A percentile compares a stretch with the other conserved stretches of the same genome.
phyloP scores from a whole-genome alignment of 2,329 filamentous ascomycete species.

The Lachnellula arida region DNA sequence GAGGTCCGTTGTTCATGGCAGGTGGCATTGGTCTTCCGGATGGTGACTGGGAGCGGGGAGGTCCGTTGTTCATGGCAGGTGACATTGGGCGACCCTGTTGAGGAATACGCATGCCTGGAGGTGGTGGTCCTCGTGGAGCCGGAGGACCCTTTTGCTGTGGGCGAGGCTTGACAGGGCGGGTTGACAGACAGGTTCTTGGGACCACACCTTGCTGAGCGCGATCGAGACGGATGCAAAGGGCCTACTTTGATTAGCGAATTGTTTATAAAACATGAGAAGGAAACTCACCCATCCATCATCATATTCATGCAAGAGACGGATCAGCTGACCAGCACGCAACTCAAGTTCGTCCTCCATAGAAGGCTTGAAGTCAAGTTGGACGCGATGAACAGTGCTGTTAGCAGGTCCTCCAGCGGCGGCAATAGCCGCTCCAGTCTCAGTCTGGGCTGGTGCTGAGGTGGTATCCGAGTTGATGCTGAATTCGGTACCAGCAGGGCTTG shows the following conservation, averaged over 20 bases:
- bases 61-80: slow-evolving; percentile 15
- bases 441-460: slow-evolving; percentile 41
- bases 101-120: slow-evolving; percentile 20
- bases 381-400: slow-evolving; percentile 71
- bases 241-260: slow-evolving; percentile 47
- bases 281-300: slow-evolving; percentile 91
- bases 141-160: slow-evolving; percentile 27
- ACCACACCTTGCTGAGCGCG: slow-evolving; percentile 89
- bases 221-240: slow-evolving; percentile 86
- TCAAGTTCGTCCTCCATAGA: slow-evolving; percentile 90
- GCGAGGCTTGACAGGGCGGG: slow-evolving; percentile 66
- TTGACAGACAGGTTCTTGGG: slow-evolving; percentile 88
- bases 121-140: slow-evolving; percentile 25
- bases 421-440: slow-evolving; percentile 53
- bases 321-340: slow-evolving; percentile 74
- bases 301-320: slow-evolving; percentile 89
- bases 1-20: slow-evolving; percentile 13
- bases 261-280: not conserved
- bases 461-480: slow-evolving; percentile 54
- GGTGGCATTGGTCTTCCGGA: slow-evolving; percentile 18
- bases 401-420: slow-evolving; percentile 57
- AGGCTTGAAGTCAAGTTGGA: slow-evolving; percentile 90
- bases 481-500: slow-evolving; percentile 60
- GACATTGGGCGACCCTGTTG: slow-evolving; percentile 7
- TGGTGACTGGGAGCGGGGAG: slow-evolving; percentile 15